Conservation (phyloP, 1,139 yeast species). For the Saccharomyces uvarum region DNA sequence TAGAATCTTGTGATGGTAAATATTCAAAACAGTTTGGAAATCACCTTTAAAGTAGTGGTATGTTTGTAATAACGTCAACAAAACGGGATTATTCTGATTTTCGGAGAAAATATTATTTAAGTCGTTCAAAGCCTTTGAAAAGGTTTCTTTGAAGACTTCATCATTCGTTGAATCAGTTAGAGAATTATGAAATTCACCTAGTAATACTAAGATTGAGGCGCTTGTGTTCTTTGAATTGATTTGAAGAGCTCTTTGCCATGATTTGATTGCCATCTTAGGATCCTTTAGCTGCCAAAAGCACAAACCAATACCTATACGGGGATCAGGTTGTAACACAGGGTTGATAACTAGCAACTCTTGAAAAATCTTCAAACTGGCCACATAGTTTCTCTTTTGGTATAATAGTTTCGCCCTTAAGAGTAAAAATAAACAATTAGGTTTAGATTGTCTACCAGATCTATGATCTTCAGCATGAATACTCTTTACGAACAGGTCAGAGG, state of each 20-base stretch:
- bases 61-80: conserved; percentile 41
- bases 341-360: conserved; percentile 74
- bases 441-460: conserved; percentile 23
- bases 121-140: conserved; percentile 38
- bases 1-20: conserved; percentile 46
- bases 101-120: conserved; percentile 24
- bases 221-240: conserved; percentile 54
- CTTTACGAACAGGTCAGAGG: conserved; percentile 48
- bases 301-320: conserved; percentile 89
- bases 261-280: conserved; percentile 60
- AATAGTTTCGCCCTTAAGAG: conserved; percentile 79
- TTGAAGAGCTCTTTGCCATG: conserved; percentile 79
- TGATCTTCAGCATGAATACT: conserved; percentile 31
- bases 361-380: conserved; percentile 67
- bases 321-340: conserved; percentile 80
- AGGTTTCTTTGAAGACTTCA: conserved; percentile 47
- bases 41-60: conserved; percentile 58
- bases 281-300: conserved; percentile 89
- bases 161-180: conserved; percentile 40
- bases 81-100: conserved; percentile 35
- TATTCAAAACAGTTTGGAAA: conserved; percentile 47
- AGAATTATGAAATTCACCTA: conserved; percentile 63
- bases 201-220: conserved; percentile 58
- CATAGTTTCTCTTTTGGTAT: conserved; percentile 64
- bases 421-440: conserved; percentile 64